Evolutionary conservation across 768 basidiomycete genomes (phyloP).

Genomic region (Trametes villosa): DNA sequence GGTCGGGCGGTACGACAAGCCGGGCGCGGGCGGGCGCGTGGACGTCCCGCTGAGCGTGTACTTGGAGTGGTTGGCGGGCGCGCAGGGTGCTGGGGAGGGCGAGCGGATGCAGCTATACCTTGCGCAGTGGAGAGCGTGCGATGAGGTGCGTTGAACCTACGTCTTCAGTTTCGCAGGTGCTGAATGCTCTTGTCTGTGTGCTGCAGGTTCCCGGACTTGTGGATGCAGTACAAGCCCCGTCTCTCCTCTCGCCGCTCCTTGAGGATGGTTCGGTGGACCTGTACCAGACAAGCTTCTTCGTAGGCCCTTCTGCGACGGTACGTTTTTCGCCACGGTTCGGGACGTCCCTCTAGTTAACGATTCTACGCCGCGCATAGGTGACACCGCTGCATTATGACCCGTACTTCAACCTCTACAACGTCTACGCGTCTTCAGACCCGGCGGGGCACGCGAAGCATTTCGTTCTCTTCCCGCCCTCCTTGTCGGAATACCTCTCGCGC

Average conservation of each 20-base stretch:
- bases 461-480: conserved; percentile 26
- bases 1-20: conserved; percentile 27
- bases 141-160: conserved; percentile 23
- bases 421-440: conserved; percentile 26
- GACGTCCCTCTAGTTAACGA: background rate
- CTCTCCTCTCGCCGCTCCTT: conserved; percentile 21
- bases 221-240: conserved; percentile 17
- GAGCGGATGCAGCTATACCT: conserved; percentile 22
- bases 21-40: conserved; percentile 9
- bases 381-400: conserved; percentile 32
- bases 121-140: conserved; percentile 27
- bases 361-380: conserved; percentile 16
- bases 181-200: background rate
- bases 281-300: conserved; percentile 30
- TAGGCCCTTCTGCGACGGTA: conserved; percentile 29
- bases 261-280: conserved; percentile 21
- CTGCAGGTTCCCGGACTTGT: conserved; percentile 11
- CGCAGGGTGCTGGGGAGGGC: background rate
- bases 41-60: conserved; percentile 24
- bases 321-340: too few species aligned
- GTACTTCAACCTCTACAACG: conserved; percentile 31
- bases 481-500: conserved; percentile 11
- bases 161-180: background rate
- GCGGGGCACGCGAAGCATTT: conserved; percentile 27
- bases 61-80: conserved; percentile 26